Percentiles rank a stretch among this genome's conserved stretches.
phyloP scores from a whole-genome alignment of 2,329 filamentous ascomycete species.

The Microascus cirrosus region DNA sequence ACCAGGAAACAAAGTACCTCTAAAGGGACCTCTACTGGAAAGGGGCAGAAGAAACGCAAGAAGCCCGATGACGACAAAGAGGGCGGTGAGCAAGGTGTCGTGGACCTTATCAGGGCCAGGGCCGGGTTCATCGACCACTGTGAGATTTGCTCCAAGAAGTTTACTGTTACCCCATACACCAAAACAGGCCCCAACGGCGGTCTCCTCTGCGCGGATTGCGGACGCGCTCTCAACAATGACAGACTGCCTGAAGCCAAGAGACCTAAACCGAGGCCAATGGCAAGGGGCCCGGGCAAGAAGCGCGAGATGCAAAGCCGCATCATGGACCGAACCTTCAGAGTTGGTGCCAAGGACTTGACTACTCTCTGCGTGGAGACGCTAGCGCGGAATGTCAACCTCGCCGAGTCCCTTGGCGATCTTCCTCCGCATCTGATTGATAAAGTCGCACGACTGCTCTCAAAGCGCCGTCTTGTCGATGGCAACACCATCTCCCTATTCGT shows the following conservation, averaged over 20 bases:
- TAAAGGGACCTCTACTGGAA: constrained; percentile 12
- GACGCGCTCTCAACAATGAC: constrained; percentile 61
- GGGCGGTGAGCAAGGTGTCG: constrained; percentile 11
- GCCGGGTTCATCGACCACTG: constrained; percentile 86
- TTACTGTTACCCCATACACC: constrained; percentile 86
- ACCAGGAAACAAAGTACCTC: neutral
- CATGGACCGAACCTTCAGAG: constrained; percentile 59
- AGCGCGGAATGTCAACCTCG: constrained; percentile 50
- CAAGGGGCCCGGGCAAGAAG: constrained; percentile 28
- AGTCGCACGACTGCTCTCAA: constrained; percentile 48
- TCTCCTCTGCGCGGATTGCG: constrained; percentile 73
- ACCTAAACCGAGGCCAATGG: constrained; percentile 20
- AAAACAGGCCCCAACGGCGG: constrained; percentile 73
- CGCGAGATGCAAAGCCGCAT: constrained; percentile 61
- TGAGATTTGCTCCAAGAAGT: constrained; percentile 73
- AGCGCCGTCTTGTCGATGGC: constrained; percentile 43
- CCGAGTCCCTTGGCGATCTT: constrained; percentile 50
- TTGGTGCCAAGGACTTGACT: constrained; percentile 59
- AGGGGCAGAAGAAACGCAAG: constrained; percentile 34
- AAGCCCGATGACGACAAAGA: constrained; percentile 38
- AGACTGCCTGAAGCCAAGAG: constrained; percentile 20
- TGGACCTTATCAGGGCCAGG: constrained; percentile 33
- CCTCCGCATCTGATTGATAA: constrained; percentile 44
- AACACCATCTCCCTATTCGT: constrained; percentile 46
- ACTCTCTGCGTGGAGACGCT: constrained; percentile 52